Evolutionary conservation across 768 basidiomycete genomes (phyloP), one percentile per base, ranked within the genome.

Genomic region (Mycena capillaripes): DNA sequence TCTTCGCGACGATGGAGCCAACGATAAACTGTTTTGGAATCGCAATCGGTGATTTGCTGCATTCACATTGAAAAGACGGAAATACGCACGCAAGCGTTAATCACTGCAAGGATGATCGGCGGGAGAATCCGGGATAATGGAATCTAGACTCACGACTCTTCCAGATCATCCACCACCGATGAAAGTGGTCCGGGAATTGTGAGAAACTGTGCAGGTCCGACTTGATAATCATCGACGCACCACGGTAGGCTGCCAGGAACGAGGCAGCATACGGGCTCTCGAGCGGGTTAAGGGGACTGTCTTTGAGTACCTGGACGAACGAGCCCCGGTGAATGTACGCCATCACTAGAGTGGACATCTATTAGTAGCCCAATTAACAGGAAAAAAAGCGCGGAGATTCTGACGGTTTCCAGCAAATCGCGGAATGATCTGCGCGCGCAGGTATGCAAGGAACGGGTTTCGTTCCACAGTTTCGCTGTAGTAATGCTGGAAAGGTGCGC

Each of bases 261-360:
- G 87, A 87, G 7, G 87, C 85, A 0, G 87, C 86, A 40, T 85
- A 87, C 2, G 84, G 82, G 69, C 85, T 85, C 21, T 82, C 79
- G 11, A 87, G 81, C 17, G 87, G 87, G 63, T 86, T 85, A 17
- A 78, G 78, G 27, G 87, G 87, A 40, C 80, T 77, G 38, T 86
- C 85, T 14, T 84, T 78, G 62, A 88, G 77, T 0, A 86, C 86
- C 53, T 85, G 84, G 0, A 85, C 85, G 67, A 87, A 88, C 77
- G 83, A 88, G 19, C 81, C 83, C 53, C 87, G 82, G 69, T 87
- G 87, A 50, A 88, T 81, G 70, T 81, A 82, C 8, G 88, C 65
- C 82, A 88, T 84, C 42, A 84, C 87, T 88, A 58, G 7, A 38
- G 38, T 1, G 16, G 36, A 14, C 3, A n/a, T 2, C n/a, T 40